Base-by-base conservation (phyloP, 345 rosid species). In the Heritiera littoralis region DNA sequence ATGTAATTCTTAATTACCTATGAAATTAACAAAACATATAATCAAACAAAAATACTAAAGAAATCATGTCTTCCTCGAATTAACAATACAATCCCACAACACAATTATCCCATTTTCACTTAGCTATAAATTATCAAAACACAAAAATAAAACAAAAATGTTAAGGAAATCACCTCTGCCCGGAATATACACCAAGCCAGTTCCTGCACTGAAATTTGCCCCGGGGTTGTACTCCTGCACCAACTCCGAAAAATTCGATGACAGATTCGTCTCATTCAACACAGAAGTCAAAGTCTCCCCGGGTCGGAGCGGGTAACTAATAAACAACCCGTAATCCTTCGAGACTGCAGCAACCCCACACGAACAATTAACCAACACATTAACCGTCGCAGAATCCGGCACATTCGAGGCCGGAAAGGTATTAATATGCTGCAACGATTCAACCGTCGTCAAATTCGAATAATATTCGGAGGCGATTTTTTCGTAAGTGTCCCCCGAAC, bases 151-250 rank as follows among this genome's bases (percentile, higher is more conserved):
- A 13, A 51, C 55, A 51, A 51, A 51, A 13, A 51, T 51, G 18
- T 15, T 14, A 7, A 56, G 66, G 61, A 69, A 77, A 38, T 78
- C 43, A 93, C 97, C 97, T 95, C 54, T 85, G 63, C 89, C 89
- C 0, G 98, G 99, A 17, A 93, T 79, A 85, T 59, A 95, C 23
- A 93, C 92, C 79, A 93, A 80, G 40, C 95, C 96, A 68, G 67
- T 85, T 82, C 96, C 97, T 69, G 67, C 75, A 48, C 86, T 78
- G 43, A 93, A 93, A 91, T 94, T 41, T 18, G 79, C 90, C 5
- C 79, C 82, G 2, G 81, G 88, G 74, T 96, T 96, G 81, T 91
- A 96, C 0, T 84, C 71, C 89, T 60, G 88, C 51, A 96, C 61
- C 85, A 87, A 41, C 6, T 52, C 82, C 40, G 85, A 70, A 20